Evolutionary conservation across 2,329 filamentous ascomycete genomes (phyloP).

Genomic region (Colletotrichum tamarilloi): DNA sequence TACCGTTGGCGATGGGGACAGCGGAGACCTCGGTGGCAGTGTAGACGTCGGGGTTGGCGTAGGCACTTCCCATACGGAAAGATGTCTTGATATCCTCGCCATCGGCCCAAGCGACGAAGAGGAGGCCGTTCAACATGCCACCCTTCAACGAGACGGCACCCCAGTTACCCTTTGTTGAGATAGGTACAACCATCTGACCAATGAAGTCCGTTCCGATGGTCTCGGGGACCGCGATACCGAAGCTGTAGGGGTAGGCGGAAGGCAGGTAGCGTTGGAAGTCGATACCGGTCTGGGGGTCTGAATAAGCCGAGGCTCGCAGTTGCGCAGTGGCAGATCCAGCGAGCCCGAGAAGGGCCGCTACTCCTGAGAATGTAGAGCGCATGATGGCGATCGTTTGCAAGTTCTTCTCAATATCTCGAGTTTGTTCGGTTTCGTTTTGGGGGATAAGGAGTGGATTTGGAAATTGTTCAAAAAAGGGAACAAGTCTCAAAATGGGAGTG

Average conservation of each 20-base stretch:
- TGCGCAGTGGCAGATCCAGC: conserved; percentile 39
- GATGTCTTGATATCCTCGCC: conserved; percentile 50
- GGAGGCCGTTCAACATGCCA: conserved; percentile 58
- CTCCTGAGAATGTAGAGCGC: conserved; percentile 30
- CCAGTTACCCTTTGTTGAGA: conserved; percentile 54
- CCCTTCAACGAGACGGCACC: conserved; percentile 59
- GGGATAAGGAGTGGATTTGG: conserved; percentile 3
- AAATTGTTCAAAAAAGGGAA: conserved; percentile 1
- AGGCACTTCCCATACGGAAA: conserved; percentile 49
- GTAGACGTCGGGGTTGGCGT: conserved; percentile 59
- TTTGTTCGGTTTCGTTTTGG: not conserved
- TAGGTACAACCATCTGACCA: conserved; percentile 58
- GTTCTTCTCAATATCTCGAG: conserved; percentile 4
- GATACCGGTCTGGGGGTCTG: conserved; percentile 58
- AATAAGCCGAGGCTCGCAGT: conserved; percentile 45
- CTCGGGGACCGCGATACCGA: conserved; percentile 63
- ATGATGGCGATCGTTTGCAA: conserved; percentile 16
- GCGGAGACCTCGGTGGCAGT: conserved; percentile 51
- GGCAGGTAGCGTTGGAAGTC: conserved; percentile 31
- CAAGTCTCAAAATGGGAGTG: conserved; percentile 4
- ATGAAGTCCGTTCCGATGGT: conserved; percentile 63
- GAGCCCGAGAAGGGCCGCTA: conserved; percentile 38
- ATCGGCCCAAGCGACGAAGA: conserved; percentile 62
- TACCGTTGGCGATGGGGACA: conserved; percentile 60
- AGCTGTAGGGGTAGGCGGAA: conserved; percentile 49